A percentile compares a stretch with the other conserved stretches of the same genome.
Conservation (phyloP, 495 filamentous ascomycete species). For the Lasiosphaeria hispida region DNA sequence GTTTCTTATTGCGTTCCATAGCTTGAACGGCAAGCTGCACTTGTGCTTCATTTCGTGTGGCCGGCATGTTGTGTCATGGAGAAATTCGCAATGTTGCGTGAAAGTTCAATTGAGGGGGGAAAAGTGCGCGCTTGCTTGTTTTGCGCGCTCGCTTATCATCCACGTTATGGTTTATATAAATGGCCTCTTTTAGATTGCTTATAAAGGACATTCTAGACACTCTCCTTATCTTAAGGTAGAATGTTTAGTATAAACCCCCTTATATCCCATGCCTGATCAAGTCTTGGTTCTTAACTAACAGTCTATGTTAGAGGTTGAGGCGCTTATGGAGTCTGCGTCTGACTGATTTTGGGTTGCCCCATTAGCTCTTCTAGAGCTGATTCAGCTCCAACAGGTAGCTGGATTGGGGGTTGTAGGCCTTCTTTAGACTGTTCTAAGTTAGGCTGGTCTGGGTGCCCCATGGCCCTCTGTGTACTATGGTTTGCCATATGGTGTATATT, state of each 20-base stretch:
- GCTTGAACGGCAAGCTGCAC: too few relatives aligned
- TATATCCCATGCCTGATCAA: background rate
- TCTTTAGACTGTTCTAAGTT: conserved; percentile 5
- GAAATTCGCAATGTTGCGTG: too few relatives aligned
- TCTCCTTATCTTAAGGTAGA: conserved; percentile 2
- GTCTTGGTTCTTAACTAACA: conserved; percentile 1
- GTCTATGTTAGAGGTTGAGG: conserved; percentile 1
- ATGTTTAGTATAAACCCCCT: background rate
- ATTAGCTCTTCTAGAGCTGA: conserved; percentile 6
- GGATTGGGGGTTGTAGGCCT: background rate
- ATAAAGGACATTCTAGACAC: background rate
- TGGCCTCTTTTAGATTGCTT: conserved; percentile 2
- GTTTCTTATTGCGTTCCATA: too few relatives aligned
- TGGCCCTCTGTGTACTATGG: conserved; percentile 1
- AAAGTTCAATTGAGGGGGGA: too few relatives aligned
- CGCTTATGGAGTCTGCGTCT: conserved; percentile 1
- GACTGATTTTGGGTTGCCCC: conserved; percentile 3
- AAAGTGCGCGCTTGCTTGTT: too few relatives aligned
- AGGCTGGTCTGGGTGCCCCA: background rate
- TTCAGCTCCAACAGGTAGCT: background rate
- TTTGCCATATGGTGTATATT: conserved; percentile 1
- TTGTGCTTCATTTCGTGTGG: too few relatives aligned
- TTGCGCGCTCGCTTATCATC: too few relatives aligned
- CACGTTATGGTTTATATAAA: background rate
- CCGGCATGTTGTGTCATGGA: too few relatives aligned